Conservation (phyloP, 2,329 filamentous ascomycete genomes). For the Fusarium pininemorale region DNA sequence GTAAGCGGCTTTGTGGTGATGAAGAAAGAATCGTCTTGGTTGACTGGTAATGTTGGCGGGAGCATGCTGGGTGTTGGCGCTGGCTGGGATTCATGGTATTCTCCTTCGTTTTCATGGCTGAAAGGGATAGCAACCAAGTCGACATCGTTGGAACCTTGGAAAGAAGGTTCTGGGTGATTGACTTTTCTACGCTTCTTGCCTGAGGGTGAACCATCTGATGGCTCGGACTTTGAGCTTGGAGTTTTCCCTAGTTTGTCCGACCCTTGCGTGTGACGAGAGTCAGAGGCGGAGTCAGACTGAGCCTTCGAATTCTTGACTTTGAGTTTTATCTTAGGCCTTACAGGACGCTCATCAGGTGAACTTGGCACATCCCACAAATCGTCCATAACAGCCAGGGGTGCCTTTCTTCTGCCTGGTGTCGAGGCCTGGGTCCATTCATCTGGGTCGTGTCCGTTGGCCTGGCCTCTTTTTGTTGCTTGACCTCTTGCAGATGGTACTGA, state of each 20-base stretch:
- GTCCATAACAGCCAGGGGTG: slow-evolving; percentile 32
- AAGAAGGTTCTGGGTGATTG: slow-evolving; percentile 11
- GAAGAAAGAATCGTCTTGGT: slow-evolving; percentile 45
- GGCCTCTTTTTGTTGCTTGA: slow-evolving; percentile 19
- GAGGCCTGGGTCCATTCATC: slow-evolving; percentile 47
- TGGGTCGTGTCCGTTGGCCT: slow-evolving; percentile 18
- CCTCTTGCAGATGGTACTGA: slow-evolving; percentile 45
- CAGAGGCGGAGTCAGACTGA: not conserved
- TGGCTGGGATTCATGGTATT: not conserved
- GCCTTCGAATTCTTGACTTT: slow-evolving; percentile 23
- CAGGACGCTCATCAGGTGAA: slow-evolving; percentile 47
- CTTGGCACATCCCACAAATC: slow-evolving; percentile 58
- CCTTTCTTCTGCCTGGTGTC: slow-evolving; percentile 44
- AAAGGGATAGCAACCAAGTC: slow-evolving; percentile 40
- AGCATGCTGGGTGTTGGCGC: slow-evolving; percentile 39
- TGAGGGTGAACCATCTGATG: not conserved
- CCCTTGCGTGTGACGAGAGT: not conserved
- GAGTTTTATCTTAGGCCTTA: slow-evolving; percentile 21
- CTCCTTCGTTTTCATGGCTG: slow-evolving; percentile 26
- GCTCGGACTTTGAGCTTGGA: not conserved
- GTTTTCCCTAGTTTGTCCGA: not conserved
- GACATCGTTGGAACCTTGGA: slow-evolving; percentile 38
- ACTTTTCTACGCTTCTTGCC: slow-evolving; percentile 39
- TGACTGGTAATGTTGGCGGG: slow-evolving; percentile 41
- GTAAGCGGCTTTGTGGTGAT: slow-evolving; percentile 48